Evolutionary conservation across 2,329 filamentous ascomycete species (phyloP).

Genomic region (Fusarium xylarioides): DNA sequence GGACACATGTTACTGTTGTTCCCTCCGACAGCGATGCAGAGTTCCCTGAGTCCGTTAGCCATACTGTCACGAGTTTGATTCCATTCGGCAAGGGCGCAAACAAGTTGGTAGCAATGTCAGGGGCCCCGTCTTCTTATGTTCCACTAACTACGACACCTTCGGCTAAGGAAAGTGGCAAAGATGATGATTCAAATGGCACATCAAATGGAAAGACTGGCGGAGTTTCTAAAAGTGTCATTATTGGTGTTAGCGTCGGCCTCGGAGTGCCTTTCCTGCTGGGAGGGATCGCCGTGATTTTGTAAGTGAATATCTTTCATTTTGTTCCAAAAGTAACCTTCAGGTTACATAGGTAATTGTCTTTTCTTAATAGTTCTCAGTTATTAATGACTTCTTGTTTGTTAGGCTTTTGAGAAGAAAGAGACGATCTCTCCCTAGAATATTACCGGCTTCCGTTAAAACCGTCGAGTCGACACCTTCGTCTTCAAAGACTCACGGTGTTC

Average conservation of each 20-base stretch:
- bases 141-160: background rate
- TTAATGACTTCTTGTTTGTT: rapidly evolving
- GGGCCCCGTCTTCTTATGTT: constrained; percentile 54
- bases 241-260: constrained; percentile 59
- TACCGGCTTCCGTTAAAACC: rapidly evolving
- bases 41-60: background rate
- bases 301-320: background rate
- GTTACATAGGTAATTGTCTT: rapidly evolving
- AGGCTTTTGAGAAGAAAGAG: background rate
- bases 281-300: constrained; percentile 45
- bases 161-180: background rate
- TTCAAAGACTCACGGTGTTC: rapidly evolving
- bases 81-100: constrained; percentile 55
- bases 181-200: constrained; percentile 1
- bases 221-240: constrained; percentile 55
- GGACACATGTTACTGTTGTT: constrained; percentile 53
- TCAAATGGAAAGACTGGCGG: constrained; percentile 43
- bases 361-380: rapidly evolving
- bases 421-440: rapidly evolving
- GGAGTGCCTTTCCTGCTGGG: constrained; percentile 52
- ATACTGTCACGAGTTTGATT: constrained; percentile 24
- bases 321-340: rapidly evolving
- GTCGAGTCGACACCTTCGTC: rapidly evolving
- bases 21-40: constrained; percentile 44
- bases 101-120: constrained; percentile 41